Base-by-base conservation (phyloP, 2,329 filamentous ascomycete species). In the Cucurbitaria berberidis region DNA sequence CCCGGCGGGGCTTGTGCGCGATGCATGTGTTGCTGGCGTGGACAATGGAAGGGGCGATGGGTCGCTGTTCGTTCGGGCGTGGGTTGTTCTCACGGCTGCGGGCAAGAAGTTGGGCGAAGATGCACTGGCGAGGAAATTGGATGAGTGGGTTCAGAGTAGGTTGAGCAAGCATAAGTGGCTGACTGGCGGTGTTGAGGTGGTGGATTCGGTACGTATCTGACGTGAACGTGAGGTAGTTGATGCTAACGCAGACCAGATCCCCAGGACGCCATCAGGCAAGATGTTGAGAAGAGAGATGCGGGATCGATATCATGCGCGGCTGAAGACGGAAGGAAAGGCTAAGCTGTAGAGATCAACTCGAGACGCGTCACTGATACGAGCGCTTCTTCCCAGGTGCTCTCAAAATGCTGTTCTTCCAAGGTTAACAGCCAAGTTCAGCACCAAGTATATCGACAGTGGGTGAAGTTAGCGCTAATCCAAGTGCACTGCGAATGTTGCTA, bases 1-100 rank as follows among this genome's bases (percentile, higher is more conserved):
- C 57, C 74, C 74, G 0, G 63, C 67, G 8, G 45, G 49, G 0
- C 47, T 72, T 11, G 67, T 69, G 0, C 45, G 60, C 9, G 68
- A 72, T 60, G 63, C 67, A 1, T 72, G 69, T 46, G 69, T 72
- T 16, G 67, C 66, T 4, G 67, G 68, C n/a, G 68, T 73, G 1
- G 66, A 72, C 29, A 67, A 67, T 36, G 62, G 60, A 10, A 45
- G 67, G 2, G 67, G 68, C 1, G 68, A 72, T 55, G 67, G 67
- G 1, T 66, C 62, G 41, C 30, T 72, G 45, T 66, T 69, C 38
- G 67, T 72, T 1, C 30, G 69, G 39, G 65, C 67, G 7, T 72
- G 68, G 69, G 62, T 72, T 2, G 68, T 71, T 9, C 46, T 71
- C 8, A 65, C 57, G 7, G 44, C 46, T 3, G 58, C 56, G 21